Evolutionary conservation across 169 alveolate genomes (phyloP).

Genomic region (Plasmodium vivax): DNA sequence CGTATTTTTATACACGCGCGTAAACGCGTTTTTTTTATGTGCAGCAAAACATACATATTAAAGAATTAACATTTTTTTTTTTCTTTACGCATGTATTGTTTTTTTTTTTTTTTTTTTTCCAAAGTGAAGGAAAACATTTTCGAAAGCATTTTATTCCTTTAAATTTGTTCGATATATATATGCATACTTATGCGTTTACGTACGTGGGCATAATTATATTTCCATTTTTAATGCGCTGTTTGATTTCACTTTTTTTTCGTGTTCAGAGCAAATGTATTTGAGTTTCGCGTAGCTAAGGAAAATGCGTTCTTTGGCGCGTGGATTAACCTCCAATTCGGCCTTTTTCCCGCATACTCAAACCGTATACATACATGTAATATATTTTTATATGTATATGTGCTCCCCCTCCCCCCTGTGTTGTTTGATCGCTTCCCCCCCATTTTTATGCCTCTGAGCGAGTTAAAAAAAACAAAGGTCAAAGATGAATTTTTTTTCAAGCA

Average conservation of each 20-base stretch:
- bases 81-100: background rate
- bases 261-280: background rate
- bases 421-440: background rate
- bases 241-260: background rate
- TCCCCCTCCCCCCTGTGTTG: no score
- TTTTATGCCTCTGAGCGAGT: background rate
- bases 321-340: background rate
- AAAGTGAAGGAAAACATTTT: background rate
- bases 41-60: background rate
- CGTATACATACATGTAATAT: background rate
- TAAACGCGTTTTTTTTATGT: background rate
- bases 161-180: no score
- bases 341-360: background rate
- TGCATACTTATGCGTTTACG: background rate
- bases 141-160: background rate
- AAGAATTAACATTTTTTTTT: background rate
- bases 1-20: background rate
- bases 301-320: background rate
- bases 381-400: background rate
- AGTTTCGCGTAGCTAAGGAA: background rate
- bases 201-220: background rate
- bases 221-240: background rate
- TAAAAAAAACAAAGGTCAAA: slow-evolving; percentile 1
- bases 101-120: no score
- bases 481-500: slow-evolving; percentile 55